Evolutionary conservation across 495 filamentous ascomycete genomes (phyloP).

Genomic region (Aspergillus nanangensis): DNA sequence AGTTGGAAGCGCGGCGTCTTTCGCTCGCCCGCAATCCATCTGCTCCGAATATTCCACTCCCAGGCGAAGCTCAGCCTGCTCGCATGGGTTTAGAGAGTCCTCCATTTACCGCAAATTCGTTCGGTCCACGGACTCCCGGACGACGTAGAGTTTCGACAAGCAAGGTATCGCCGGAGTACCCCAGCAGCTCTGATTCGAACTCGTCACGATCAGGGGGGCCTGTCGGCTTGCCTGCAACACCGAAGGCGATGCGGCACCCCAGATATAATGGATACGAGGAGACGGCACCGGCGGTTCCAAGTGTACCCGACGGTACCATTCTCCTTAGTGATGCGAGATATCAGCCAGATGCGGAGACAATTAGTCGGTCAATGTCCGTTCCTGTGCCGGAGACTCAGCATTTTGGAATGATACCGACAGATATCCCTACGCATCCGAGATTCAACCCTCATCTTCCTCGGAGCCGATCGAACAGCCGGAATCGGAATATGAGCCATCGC

Average conservation of each 20-base stretch:
- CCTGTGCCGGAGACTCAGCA: slow-evolving; percentile 58
- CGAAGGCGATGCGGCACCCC: slow-evolving; percentile 77
- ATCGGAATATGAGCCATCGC: slow-evolving; percentile 34
- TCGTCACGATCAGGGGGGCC: slow-evolving; percentile 37
- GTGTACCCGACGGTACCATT: slow-evolving; percentile 52
- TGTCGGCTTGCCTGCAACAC: slow-evolving; percentile 76
- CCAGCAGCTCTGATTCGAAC: slow-evolving; percentile 39
- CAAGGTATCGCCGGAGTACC: slow-evolving; percentile 46
- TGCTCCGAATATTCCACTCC: slow-evolving; percentile 74
- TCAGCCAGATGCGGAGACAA: slow-evolving; percentile 50
- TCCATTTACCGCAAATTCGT: slow-evolving; percentile 30
- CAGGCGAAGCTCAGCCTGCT: slow-evolving; percentile 51
- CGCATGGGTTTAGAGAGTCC: slow-evolving; percentile 32
- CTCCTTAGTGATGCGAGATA: slow-evolving; percentile 62
- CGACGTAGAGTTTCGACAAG: slow-evolving; percentile 24
- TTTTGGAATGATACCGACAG: slow-evolving; percentile 34
- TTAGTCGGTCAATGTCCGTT: slow-evolving; percentile 68
- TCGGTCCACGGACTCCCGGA: slow-evolving; percentile 39
- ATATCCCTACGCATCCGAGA: slow-evolving; percentile 52
- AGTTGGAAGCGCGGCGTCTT: slow-evolving; percentile 80
- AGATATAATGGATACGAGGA: slow-evolving; percentile 57
- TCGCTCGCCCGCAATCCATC: slow-evolving; percentile 77
- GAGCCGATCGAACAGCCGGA: slow-evolving; percentile 42
- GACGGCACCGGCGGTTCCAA: slow-evolving; percentile 59
- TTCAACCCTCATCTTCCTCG: slow-evolving; percentile 51